Conservation (phyloP, 805 yeast genomes). For the Metschnikowia peoriensis region DNA sequence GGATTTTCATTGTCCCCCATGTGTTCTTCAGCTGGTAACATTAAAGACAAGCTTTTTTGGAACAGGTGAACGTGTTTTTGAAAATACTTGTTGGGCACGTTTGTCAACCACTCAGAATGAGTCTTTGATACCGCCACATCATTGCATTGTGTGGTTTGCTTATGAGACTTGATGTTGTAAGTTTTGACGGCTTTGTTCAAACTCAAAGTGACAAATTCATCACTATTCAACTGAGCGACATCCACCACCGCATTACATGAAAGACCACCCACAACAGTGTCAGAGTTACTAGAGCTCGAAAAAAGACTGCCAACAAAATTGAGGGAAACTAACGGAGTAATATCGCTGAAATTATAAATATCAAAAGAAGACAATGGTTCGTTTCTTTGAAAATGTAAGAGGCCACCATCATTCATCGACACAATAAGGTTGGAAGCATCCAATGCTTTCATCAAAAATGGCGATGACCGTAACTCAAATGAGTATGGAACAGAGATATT, state of each 20-base stretch:
- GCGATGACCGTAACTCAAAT: slow-evolving; percentile 43
- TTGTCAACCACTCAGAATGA: slow-evolving; percentile 25
- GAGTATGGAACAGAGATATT: slow-evolving; percentile 63
- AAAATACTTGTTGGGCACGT: slow-evolving; percentile 32
- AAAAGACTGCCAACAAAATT: slow-evolving; percentile 26
- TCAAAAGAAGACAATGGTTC: slow-evolving; percentile 36
- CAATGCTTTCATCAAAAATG: slow-evolving; percentile 51
- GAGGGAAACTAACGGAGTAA: slow-evolving; percentile 32
- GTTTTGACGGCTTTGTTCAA: slow-evolving; percentile 53
- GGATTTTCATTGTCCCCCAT: slow-evolving; percentile 10
- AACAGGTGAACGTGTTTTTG: slow-evolving; percentile 12
- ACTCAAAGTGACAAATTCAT: slow-evolving; percentile 48
- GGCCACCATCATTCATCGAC: slow-evolving; percentile 74
- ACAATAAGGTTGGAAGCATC: slow-evolving; percentile 48
- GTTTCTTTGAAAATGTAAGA: slow-evolving; percentile 51
- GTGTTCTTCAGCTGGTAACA: slow-evolving; percentile 9
- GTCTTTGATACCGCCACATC: slow-evolving; percentile 22
- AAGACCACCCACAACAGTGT: slow-evolving; percentile 31
- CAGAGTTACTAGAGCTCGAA: slow-evolving; percentile 12
- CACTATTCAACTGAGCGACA: slow-evolving; percentile 34
- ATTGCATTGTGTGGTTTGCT: slow-evolving; percentile 12
- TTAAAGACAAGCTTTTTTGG: slow-evolving; percentile 6
- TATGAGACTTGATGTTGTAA: slow-evolving; percentile 53
- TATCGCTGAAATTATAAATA: slow-evolving; percentile 54
- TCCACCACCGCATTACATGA: slow-evolving; percentile 46